phyloP scores from a whole-genome alignment of 371 early-diverging fungal species.

The Amoeboaphelidium protococcarum region DNA sequence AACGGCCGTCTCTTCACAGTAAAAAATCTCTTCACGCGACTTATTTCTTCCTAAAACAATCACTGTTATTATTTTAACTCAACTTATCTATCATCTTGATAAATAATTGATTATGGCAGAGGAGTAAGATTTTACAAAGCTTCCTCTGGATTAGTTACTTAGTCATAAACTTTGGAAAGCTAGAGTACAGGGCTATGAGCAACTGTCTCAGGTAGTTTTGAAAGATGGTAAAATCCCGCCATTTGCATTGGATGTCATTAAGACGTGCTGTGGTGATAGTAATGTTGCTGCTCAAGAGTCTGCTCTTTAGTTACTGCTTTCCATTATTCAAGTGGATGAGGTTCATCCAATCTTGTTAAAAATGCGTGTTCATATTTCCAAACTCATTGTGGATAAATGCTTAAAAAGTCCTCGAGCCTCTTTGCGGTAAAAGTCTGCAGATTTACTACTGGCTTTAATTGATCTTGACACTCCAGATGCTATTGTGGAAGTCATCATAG shows the following conservation, averaged over 20 bases:
- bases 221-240: conserved; percentile 28
- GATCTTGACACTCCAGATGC: conserved; percentile 61
- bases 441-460: conserved; percentile 50
- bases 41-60: too few relatives aligned
- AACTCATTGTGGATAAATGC: conserved; percentile 62
- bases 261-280: too few relatives aligned
- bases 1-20: too few relatives aligned
- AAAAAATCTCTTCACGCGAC: too few relatives aligned
- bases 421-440: conserved; percentile 44
- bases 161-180: conserved; percentile 80
- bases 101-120: conserved; percentile 6
- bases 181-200: conserved; percentile 57
- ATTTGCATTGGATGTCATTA: too few relatives aligned
- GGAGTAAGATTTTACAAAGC: conserved; percentile 29
- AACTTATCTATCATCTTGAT: background rate
- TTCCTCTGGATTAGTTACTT: conserved; percentile 33
- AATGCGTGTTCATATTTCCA: conserved; percentile 37
- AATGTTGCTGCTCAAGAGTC: conserved; percentile 79
- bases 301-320: conserved; percentile 39
- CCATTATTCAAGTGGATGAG: conserved; percentile 56
- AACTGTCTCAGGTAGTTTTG: conserved; percentile 33
- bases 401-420: conserved; percentile 51
- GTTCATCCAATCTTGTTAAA: conserved; percentile 33
- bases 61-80: too few relatives aligned
- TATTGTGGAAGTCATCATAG: conserved; percentile 31